These are phyloP conservation scores for Pyrus hybrid DNA, from an alignment of 331 rosid genomes.

Conservation along the genomic window DNA sequence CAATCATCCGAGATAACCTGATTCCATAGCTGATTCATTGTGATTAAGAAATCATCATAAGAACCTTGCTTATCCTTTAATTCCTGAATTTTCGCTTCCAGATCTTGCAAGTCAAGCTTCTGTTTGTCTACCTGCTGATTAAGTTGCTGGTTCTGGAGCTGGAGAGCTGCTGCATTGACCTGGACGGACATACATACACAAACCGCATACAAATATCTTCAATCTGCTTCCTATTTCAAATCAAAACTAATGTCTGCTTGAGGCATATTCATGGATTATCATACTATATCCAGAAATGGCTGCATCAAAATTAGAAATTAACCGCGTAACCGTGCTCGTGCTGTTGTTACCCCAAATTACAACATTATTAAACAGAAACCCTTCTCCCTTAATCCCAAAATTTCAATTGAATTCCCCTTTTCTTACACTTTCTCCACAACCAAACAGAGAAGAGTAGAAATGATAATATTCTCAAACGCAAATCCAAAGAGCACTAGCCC, in stretches of 20 bases:
- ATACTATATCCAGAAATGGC: neutral
- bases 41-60: slow-evolving; percentile 62
- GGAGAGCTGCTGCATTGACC: slow-evolving; percentile 75
- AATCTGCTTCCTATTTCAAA: neutral
- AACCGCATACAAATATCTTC: neutral
- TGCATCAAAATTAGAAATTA: neutral
- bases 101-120: slow-evolving; percentile 62
- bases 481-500: too few relatives aligned
- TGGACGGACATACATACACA: slow-evolving; percentile 15
- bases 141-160: slow-evolving; percentile 76
- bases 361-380: neutral
- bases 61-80: slow-evolving; percentile 51
- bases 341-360: neutral
- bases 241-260: neutral
- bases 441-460: neutral
- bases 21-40: slow-evolving; percentile 66
- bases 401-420: neutral
- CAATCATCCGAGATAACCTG: slow-evolving; percentile 44
- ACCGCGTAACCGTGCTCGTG: neutral
- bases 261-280: neutral
- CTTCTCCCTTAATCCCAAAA: neutral
- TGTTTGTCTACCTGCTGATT: slow-evolving; percentile 66
- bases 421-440: neutral
- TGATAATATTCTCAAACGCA: neutral
- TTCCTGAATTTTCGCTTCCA: slow-evolving; percentile 44